Evolutionary conservation across 345 rosid genomes (phyloP).

Genomic region (Eucalyptus pumila): DNA sequence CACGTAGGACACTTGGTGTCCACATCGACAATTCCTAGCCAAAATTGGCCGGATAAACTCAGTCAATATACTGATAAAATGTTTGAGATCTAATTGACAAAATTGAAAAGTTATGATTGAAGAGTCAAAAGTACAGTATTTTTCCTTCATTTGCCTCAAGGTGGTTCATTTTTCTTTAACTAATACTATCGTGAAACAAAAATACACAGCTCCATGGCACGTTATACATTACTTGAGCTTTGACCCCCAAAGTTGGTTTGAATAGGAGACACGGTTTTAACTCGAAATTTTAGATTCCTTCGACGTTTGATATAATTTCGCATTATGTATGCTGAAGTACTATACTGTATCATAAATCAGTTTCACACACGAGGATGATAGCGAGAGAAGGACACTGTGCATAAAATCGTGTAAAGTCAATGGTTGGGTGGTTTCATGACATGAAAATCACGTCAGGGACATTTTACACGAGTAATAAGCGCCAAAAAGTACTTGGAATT

Average conservation of each 20-base stretch:
- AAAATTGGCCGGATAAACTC: rapidly evolving
- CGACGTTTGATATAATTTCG: too few relatives aligned
- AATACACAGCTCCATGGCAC: background rate
- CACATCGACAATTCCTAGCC: background rate
- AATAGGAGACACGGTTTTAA: background rate
- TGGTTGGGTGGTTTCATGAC: too few relatives aligned
- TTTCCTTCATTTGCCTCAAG: background rate
- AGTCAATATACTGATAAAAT: rapidly evolving
- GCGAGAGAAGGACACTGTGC: too few relatives aligned
- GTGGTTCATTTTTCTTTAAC: background rate
- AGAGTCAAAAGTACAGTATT: rapidly evolving
- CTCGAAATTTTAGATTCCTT: background rate
- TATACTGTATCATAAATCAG: too few relatives aligned
- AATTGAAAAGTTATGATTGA: too few relatives aligned
- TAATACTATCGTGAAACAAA: too few relatives aligned
- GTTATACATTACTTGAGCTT: background rate
- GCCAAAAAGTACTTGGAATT: too few relatives aligned
- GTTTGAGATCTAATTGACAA: background rate
- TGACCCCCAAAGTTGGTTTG: background rate
- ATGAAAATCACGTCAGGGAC: too few relatives aligned
- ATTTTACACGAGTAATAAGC: too few relatives aligned
- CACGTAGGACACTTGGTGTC: rapidly evolving
- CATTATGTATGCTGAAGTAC: too few relatives aligned
- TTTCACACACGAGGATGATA: too few relatives aligned
- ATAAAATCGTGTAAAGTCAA: too few relatives aligned